Evolutionary conservation across 2,329 filamentous ascomycete species (phyloP), one percentile per base, ranked within the genome.

Genomic region (Sporothrix euskadiensis): DNA sequence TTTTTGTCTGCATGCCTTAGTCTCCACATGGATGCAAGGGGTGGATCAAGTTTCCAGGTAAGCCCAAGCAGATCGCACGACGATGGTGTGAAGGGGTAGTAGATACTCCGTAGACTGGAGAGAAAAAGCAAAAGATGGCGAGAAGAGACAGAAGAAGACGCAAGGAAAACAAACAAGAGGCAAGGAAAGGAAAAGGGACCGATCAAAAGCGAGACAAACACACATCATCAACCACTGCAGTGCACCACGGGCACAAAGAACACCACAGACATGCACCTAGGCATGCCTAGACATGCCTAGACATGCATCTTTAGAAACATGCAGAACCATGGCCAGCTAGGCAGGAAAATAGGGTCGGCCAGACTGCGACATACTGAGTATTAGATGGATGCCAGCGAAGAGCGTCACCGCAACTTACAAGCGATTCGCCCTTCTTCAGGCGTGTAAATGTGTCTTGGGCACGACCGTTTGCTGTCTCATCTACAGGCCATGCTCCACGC

Each of bases 11-110:
- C 44, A 49, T 57, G 66, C 57, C 47, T 65, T 57, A 61, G 71
- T 70, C 66, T 71, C 68, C 68, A 41, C 68, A 71, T 71, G 72
- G 72, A 71, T 65, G 66, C 68, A 73, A 65, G 66, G 66, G 57
- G 41, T 72, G 49, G 39, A 35, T 63, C 70, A 41, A 41, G 57
- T 30, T 54, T 54, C 30, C 30, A 39, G 47, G 14, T 32, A 47
- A 56, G 47, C 39, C 39, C 61, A 66, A 66, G 39, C 61, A 66
- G 61, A 66, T 66, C 61, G 61, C 61, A 66, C 61, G 61, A 8
- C 41, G n/a, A 49, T 30, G 71, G 57, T 19, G 59, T 63, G 35
- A 12, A 41, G 47, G 30, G 32, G 19, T 35, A 35, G 35, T 35
- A 35, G 8, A 8, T 35, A n/a, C n/a, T n/a, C n/a, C n/a, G n/a